Evolutionary conservation across 371 early-diverging fungal species (phyloP).

Genomic region (Furculomyces boomerangus): DNA sequence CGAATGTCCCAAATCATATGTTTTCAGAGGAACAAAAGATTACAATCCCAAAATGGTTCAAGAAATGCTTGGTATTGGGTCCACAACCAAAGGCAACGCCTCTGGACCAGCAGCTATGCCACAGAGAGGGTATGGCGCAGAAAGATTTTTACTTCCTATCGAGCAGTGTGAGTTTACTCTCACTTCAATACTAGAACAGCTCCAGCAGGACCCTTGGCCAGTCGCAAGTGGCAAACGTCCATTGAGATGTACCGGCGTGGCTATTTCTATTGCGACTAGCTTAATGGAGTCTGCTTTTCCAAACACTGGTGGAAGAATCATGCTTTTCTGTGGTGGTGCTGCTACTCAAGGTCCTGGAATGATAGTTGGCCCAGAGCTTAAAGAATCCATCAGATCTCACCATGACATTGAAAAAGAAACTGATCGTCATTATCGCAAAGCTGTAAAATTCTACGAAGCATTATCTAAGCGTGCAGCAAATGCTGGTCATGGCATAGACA

Average conservation of each 20-base stretch:
- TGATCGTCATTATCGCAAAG: slow-evolving; percentile 82
- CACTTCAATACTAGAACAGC: slow-evolving; percentile 82
- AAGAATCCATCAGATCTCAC: slow-evolving; percentile 92
- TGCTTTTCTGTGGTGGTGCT: slow-evolving; percentile 97
- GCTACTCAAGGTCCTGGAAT: slow-evolving; percentile 97
- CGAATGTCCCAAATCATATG: slow-evolving; percentile 92
- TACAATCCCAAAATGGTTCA: slow-evolving; percentile 88
- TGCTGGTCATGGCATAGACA: slow-evolving; percentile 71
- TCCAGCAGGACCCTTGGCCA: slow-evolving; percentile 98
- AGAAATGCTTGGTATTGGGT: slow-evolving; percentile 77
- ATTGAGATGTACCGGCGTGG: slow-evolving; percentile 95
- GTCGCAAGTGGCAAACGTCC: slow-evolving; percentile 87
- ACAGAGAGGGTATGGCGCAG: slow-evolving; percentile 17
- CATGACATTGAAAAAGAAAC: slow-evolving; percentile 93
- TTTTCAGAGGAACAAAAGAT: slow-evolving; percentile 96
- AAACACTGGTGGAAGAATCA: slow-evolving; percentile 86
- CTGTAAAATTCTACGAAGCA: slow-evolving; percentile 80
- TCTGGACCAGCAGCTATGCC: background rate
- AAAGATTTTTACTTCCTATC: slow-evolving; percentile 71
- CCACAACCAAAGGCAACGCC: slow-evolving; percentile 32
- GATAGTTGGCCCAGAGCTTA: slow-evolving; percentile 82
- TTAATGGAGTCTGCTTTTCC: slow-evolving; percentile 88
- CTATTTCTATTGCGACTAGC: slow-evolving; percentile 89
- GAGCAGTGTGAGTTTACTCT: slow-evolving; percentile 90
- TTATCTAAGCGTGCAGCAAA: slow-evolving; percentile 75